Evolutionary conservation across 768 basidiomycete genomes (phyloP).

Genomic region (Macrolepiota albuminosa): DNA sequence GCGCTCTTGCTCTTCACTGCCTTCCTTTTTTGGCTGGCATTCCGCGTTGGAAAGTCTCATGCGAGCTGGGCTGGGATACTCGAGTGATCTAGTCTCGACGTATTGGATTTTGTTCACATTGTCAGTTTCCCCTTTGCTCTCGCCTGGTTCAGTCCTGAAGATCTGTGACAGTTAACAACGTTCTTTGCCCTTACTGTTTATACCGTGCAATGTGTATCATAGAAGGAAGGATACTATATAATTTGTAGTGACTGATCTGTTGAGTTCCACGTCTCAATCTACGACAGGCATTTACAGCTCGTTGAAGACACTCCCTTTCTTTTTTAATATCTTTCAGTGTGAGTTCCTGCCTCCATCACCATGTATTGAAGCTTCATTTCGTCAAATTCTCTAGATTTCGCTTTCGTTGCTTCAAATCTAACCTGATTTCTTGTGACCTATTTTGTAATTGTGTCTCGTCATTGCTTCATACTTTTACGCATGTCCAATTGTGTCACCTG

Average conservation of each 20-base stretch:
- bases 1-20: conserved; percentile 11
- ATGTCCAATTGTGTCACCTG: background rate
- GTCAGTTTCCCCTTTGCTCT: background rate
- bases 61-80: conserved; percentile 12
- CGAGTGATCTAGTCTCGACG: background rate
- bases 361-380: background rate
- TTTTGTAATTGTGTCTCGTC: too few species aligned
- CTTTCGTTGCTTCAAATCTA: background rate
- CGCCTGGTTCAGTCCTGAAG: background rate
- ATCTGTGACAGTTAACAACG: background rate
- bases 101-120: background rate
- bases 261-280: background rate
- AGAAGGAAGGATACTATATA: background rate
- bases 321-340: background rate
- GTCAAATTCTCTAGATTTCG: background rate
- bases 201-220: background rate
- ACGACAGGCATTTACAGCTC: background rate
- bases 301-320: background rate
- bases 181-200: background rate
- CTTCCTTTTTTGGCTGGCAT: conserved; percentile 13
- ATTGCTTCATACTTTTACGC: too few species aligned
- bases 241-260: background rate
- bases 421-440: too few species aligned
- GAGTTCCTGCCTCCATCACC: background rate
- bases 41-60: conserved; percentile 15